Percentiles rank a stretch among this genome's conserved stretches.
Conservation (phyloP, 1,284 basidiomycete species). For the Malassezia furfur region DNA sequence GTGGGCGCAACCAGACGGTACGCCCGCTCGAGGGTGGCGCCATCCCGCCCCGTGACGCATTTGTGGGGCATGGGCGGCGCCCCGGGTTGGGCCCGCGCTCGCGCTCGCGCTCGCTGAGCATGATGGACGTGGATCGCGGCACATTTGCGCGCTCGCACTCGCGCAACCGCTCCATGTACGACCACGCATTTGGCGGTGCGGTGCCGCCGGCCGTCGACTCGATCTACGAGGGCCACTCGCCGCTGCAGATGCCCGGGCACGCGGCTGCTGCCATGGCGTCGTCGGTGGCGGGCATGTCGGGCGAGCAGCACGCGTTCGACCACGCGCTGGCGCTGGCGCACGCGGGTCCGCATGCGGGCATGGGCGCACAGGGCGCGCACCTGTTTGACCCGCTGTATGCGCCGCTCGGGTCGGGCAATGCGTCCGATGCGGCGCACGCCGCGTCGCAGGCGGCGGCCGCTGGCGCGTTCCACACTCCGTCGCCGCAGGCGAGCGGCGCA, state of each 20-base stretch:
- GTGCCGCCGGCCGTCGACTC: neutral
- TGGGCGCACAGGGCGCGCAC: too few relatives aligned
- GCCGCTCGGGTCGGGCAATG: too few relatives aligned
- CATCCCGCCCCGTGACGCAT: constrained; percentile 18
- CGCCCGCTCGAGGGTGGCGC: neutral
- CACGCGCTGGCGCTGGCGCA: too few relatives aligned
- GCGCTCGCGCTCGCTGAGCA: constrained; percentile 51
- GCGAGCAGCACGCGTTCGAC: too few relatives aligned
- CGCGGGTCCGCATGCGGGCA: too few relatives aligned
- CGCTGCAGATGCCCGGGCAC: too few relatives aligned
- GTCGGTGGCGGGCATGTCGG: too few relatives aligned
- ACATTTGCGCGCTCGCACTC: constrained; percentile 83
- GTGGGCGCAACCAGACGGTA: constrained; percentile 11
- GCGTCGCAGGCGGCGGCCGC: too few relatives aligned
- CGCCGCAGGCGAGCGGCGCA: neutral
- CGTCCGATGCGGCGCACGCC: too few relatives aligned
- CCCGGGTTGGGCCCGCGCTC: constrained; percentile 28
- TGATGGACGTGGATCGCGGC: constrained; percentile 96
- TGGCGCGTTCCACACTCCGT: neutral
- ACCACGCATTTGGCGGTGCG: neutral
- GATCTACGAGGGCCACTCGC: neutral
- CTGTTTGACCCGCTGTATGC: neutral
- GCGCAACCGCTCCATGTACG: constrained; percentile 1
- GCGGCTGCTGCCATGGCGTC: too few relatives aligned
- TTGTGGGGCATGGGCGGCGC: constrained; percentile 42